Conservation (phyloP, 2,329 filamentous ascomycete genomes). For the Akanthomyces muscarius region DNA sequence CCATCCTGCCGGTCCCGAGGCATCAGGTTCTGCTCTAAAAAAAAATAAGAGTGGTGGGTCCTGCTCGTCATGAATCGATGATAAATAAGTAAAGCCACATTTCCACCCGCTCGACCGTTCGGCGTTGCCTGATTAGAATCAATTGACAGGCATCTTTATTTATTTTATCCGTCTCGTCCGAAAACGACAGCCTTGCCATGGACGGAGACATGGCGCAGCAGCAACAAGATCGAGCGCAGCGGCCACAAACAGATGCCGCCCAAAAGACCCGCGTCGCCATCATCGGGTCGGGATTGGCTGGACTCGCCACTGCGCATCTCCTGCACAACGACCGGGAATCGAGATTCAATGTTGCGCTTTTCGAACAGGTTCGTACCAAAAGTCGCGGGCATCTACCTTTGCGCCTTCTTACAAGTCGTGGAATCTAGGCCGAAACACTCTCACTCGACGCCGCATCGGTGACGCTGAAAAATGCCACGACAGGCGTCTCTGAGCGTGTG, state of each 20-base stretch:
- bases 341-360: conserved; percentile 33
- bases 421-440: conserved; percentile 29
- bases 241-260: not conserved
- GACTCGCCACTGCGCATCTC: conserved; percentile 34
- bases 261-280: conserved; percentile 28
- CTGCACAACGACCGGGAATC: conserved; percentile 29
- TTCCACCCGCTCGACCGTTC: not conserved
- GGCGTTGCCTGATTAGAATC: not conserved
- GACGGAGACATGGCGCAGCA: not conserved
- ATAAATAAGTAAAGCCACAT: not conserved
- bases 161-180: too few relatives aligned
- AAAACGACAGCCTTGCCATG: not conserved
- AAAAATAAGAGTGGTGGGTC: not conserved
- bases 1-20: conserved; percentile 10
- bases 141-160: too few relatives aligned
- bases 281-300: conserved; percentile 36
- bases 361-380: conserved; percentile 30
- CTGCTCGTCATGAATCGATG: not conserved
- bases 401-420: not conserved
- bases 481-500: conserved; percentile 31
- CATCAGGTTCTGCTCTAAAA: not conserved
- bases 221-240: not conserved
- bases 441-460: conserved; percentile 39
- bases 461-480: conserved; percentile 30
- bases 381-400: too few relatives aligned